Percentiles rank a stretch among this genome's conserved stretches.
Evolutionary conservation across 2,329 filamentous ascomycete genomes (phyloP).

Genomic region (Tolypocladium paradoxum): DNA sequence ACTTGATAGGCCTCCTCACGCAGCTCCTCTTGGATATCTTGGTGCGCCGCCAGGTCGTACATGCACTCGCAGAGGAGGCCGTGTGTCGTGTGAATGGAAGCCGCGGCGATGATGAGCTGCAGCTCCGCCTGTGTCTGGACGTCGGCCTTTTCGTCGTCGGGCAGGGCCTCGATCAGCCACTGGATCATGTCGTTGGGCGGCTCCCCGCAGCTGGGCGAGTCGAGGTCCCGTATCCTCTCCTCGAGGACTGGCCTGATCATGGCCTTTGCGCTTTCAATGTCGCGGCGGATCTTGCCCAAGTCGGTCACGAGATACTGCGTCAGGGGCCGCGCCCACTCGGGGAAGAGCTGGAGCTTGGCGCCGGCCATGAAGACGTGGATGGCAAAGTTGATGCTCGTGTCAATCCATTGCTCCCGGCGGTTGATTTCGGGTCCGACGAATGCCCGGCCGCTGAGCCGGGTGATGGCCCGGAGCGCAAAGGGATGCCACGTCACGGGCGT

Average conservation of each 20-base stretch:
- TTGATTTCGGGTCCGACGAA: conserved; percentile 41
- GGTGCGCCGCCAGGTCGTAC: conserved; percentile 36
- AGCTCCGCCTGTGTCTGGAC: conserved; percentile 27
- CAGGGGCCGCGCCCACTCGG: conserved; percentile 35
- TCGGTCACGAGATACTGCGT: conserved; percentile 36
- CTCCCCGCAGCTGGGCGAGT: conserved; percentile 24
- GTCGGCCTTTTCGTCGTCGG: conserved; percentile 26
- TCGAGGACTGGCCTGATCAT: conserved; percentile 36
- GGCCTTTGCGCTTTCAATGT: conserved; percentile 29
- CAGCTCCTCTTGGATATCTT: conserved; percentile 35
- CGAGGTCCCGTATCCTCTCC: conserved; percentile 30
- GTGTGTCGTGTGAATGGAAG: conserved; percentile 35
- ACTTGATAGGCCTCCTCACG: conserved; percentile 35
- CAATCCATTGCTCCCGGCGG: conserved; percentile 43
- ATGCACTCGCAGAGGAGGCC: conserved; percentile 35
- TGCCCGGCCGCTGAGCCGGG: conserved; percentile 40
- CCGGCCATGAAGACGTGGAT: conserved; percentile 36
- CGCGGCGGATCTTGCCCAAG: conserved; percentile 30
- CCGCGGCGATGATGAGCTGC: conserved; percentile 32
- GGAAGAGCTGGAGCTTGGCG: conserved; percentile 40
- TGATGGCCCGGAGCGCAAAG: conserved; percentile 39
- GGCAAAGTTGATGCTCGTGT: conserved; percentile 38
- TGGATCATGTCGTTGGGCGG: conserved; percentile 31
- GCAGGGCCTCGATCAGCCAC: conserved; percentile 31
- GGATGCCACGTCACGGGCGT: conserved; percentile 41